Percentiles rank a stretch among this genome's conserved stretches.
These are phyloP conservation scores for Pyricularia grisea DNA, from an alignment of 2,329 filamentous ascomycete species.

Conservation along the genomic window DNA sequence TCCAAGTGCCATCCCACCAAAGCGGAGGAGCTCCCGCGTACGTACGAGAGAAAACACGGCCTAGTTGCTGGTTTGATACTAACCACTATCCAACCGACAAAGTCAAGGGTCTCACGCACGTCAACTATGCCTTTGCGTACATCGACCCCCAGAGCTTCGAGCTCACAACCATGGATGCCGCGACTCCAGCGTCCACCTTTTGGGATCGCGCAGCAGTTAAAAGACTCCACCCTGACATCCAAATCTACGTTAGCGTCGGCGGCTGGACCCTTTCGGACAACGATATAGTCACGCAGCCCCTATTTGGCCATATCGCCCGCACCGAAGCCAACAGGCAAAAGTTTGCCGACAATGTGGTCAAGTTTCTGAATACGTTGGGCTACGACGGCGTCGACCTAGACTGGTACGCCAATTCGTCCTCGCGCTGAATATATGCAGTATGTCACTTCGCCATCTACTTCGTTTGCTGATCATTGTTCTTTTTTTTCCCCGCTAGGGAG, in stretches of 20 bases:
- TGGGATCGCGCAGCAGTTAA: constrained; percentile 12
- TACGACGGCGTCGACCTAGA: constrained; percentile 17
- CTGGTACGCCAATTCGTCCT: not conserved
- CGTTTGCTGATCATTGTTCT: too few relatives aligned
- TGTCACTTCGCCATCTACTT: too few relatives aligned
- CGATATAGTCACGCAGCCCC: constrained; percentile 12
- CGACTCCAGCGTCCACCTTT: constrained; percentile 6
- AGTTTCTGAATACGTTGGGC: constrained; percentile 12
- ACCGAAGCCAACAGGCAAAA: constrained; percentile 6
- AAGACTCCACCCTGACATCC: constrained; percentile 12
- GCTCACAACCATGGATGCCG: constrained; percentile 16
- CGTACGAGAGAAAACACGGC: too few relatives aligned
- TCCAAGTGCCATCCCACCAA: not conserved
- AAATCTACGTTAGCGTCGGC: constrained; percentile 23
- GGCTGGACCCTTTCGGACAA: constrained; percentile 26
- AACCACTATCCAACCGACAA: too few relatives aligned
- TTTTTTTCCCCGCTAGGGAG: constrained; percentile 2
- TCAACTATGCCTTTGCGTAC: constrained; percentile 16
- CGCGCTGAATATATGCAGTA: too few relatives aligned
- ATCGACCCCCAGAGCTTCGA: constrained; percentile 14
- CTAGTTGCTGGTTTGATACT: too few relatives aligned
- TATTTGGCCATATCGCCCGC: constrained; percentile 5
- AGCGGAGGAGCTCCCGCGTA: not conserved
- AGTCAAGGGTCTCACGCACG: not conserved
- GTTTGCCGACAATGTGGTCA: constrained; percentile 10